Percentiles rank a stretch among this genome's conserved stretches.
Conservation (phyloP, 257 asterid species). For the Nicotiana knightiana region DNA sequence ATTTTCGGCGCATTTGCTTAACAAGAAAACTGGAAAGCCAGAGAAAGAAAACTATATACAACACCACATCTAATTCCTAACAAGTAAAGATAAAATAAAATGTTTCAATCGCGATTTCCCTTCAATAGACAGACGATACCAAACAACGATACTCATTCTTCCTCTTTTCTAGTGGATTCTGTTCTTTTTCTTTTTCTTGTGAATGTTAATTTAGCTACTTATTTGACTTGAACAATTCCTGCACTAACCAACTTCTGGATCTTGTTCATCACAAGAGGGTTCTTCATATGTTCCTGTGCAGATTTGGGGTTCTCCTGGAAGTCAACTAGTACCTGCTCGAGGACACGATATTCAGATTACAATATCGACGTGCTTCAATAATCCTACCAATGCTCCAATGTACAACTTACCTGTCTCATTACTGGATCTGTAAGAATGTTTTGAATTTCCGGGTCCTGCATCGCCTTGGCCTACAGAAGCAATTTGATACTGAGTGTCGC, state of each 20-base stretch:
- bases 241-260: slow-evolving; percentile 81
- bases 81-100: neutral
- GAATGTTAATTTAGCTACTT: neutral
- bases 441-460: slow-evolving; percentile 94
- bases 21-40: neutral
- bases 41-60: neutral
- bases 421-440: slow-evolving; percentile 86
- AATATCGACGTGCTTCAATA: neutral
- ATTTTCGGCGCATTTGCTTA: neutral
- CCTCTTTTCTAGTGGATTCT: neutral
- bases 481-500: neutral
- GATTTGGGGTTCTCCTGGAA: slow-evolving; percentile 78
- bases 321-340: slow-evolving; percentile 55
- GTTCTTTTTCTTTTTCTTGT: neutral
- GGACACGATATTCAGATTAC: neutral
- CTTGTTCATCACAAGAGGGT: slow-evolving; percentile 84
- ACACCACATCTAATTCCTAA: neutral
- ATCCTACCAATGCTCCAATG: too few species aligned
- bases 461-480: slow-evolving; percentile 60
- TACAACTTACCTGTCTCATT: slow-evolving; percentile 71
- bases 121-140: neutral
- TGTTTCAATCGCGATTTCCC: neutral
- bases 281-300: slow-evolving; percentile 79
- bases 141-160: neutral
- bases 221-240: slow-evolving; percentile 74